Evolutionary conservation across 2,329 filamentous ascomycete genomes (phyloP).

Genomic region (Septoria linicola): DNA sequence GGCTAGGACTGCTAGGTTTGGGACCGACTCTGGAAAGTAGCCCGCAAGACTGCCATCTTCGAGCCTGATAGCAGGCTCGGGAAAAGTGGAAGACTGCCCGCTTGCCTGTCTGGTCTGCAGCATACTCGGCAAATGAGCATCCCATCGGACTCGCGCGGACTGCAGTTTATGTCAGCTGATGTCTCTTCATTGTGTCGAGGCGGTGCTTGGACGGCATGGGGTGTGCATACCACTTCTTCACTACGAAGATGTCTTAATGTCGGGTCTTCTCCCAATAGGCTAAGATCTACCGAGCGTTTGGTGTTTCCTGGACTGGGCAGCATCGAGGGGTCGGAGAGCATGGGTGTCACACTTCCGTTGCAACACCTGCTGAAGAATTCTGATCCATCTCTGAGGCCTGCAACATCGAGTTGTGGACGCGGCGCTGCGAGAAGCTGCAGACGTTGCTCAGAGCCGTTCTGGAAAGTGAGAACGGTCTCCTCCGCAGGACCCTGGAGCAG

Average conservation of each 20-base stretch:
- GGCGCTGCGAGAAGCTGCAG: constrained; percentile 5
- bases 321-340: too few relatives aligned
- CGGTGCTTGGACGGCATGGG: too few relatives aligned
- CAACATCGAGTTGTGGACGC: constrained; percentile 26
- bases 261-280: too few relatives aligned
- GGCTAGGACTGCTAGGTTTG: constrained; percentile 50
- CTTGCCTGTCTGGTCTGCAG: constrained; percentile 1
- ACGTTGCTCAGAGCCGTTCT: constrained; percentile 2
- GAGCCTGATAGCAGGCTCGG: background rate
- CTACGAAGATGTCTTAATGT: constrained; percentile 1
- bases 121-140: constrained; percentile 2
- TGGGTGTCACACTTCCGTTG: constrained; percentile 11
- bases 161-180: background rate
- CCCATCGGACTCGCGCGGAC: background rate
- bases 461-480: constrained; percentile 4
- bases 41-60: constrained; percentile 39
- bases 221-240: background rate
- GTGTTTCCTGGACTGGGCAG: too few relatives aligned
- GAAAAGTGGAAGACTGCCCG: background rate
- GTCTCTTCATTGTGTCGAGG: too few relatives aligned
- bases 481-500: constrained; percentile 1
- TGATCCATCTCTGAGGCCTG: constrained; percentile 40
- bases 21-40: constrained; percentile 47
- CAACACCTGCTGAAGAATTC: constrained; percentile 45
- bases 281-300: too few relatives aligned